These are phyloP conservation scores for Suillus clintonianus DNA, from an alignment of 768 basidiomycete species.

Conservation along the genomic window DNA sequence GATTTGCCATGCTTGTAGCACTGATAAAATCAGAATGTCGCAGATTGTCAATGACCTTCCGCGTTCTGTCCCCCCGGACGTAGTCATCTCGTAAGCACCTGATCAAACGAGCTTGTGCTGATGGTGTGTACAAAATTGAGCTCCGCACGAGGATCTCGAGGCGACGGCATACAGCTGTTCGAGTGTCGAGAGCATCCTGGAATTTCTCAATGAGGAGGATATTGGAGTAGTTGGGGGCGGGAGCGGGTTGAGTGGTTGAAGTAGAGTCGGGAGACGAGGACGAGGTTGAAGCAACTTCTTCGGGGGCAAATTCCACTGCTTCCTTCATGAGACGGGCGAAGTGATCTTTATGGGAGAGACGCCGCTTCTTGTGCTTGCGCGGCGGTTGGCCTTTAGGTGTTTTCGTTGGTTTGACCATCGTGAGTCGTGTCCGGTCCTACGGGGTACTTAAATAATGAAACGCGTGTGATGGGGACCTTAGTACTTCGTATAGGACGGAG, in stretches of 20 bases:
- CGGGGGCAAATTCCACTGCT: constrained; percentile 4
- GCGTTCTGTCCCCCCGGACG: constrained; percentile 26
- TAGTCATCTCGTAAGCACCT: constrained; percentile 25
- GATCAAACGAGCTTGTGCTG: constrained; percentile 20
- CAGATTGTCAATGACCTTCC: constrained; percentile 23
- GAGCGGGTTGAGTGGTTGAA: background rate
- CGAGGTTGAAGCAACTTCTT: background rate
- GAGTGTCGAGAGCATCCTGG: constrained; percentile 27
- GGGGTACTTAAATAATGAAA: background rate
- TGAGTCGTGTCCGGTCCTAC: background rate
- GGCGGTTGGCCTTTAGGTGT: constrained; percentile 13
- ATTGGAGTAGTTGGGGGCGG: constrained; percentile 23
- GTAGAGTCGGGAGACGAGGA: constrained; percentile 9
- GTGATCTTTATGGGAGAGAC: constrained; percentile 23
- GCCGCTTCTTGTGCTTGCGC: constrained; percentile 26
- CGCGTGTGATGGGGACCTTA: background rate
- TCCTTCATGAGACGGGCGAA: constrained; percentile 25
- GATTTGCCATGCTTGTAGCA: constrained; percentile 11
- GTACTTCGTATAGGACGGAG: background rate
- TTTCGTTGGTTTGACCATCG: background rate
- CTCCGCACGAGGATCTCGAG: constrained; percentile 28
- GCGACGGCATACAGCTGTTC: constrained; percentile 27
- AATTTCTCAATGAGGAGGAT: constrained; percentile 29
- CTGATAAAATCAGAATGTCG: constrained; percentile 29
- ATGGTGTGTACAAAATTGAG: constrained; percentile 19